Evolutionary conservation across 768 basidiomycete species (phyloP).

Genomic region (Termitomyces sp.): DNA sequence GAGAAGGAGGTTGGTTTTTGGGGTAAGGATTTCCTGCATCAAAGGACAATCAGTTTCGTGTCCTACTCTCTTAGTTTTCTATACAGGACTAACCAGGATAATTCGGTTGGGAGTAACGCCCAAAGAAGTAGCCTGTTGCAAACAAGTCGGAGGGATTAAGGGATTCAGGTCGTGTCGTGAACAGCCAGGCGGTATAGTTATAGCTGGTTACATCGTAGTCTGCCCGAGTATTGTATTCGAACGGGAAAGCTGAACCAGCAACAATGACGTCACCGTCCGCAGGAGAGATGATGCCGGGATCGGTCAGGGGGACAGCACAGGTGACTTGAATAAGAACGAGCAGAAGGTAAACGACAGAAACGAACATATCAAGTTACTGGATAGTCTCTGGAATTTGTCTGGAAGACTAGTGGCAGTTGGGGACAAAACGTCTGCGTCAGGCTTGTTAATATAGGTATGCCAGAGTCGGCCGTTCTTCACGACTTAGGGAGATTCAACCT

Average conservation of each 20-base stretch:
- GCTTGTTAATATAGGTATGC: background rate
- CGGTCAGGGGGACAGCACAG: background rate
- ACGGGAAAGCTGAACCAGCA: slow-evolving; percentile 36
- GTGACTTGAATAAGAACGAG: background rate
- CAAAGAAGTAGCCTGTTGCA: slow-evolving; percentile 37
- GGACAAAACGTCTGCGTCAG: background rate
- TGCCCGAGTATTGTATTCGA: slow-evolving; percentile 29
- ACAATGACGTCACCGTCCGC: slow-evolving; percentile 26
- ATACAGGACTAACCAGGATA: slow-evolving; percentile 30
- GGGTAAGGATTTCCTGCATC: slow-evolving; percentile 34
- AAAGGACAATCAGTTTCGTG: background rate
- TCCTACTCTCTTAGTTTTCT: background rate
- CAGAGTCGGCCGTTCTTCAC: background rate
- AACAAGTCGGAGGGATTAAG: slow-evolving; percentile 22
- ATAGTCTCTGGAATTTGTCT: background rate
- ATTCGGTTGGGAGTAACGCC: slow-evolving; percentile 35
- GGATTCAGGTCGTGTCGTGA: slow-evolving; percentile 23
- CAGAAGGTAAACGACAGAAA: background rate
- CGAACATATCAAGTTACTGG: background rate
- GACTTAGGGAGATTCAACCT: background rate
- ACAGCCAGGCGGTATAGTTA: slow-evolving; percentile 34
- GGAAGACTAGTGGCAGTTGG: background rate
- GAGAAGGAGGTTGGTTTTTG: slow-evolving; percentile 28
- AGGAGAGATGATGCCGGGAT: slow-evolving; percentile 16
- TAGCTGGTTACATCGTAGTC: slow-evolving; percentile 39